A percentile compares a stretch with the other conserved stretches of the same genome.
Evolutionary conservation across 2,329 filamentous ascomycete genomes (phyloP).

Genomic region (Aspergillus sp.): DNA sequence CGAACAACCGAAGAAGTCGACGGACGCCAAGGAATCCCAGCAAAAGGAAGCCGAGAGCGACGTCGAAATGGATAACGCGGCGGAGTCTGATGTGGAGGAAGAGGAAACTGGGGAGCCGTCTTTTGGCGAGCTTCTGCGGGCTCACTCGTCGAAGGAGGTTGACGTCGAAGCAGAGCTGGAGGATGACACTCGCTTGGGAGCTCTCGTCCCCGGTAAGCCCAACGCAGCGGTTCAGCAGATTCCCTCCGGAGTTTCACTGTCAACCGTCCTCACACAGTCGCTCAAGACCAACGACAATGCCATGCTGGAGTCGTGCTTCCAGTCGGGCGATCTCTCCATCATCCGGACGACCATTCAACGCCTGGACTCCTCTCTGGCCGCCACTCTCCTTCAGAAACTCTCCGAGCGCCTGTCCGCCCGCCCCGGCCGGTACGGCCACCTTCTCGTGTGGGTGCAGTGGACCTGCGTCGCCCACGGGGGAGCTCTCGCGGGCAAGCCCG

Average conservation of each 20-base stretch:
- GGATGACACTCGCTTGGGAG: slow-evolving; percentile 41
- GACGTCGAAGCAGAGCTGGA: slow-evolving; percentile 63
- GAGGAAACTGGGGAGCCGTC: slow-evolving; percentile 60
- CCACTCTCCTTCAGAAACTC: slow-evolving; percentile 74
- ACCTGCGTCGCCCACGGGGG: slow-evolving; percentile 89
- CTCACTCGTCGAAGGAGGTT: slow-evolving; percentile 67
- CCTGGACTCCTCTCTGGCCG: slow-evolving; percentile 80
- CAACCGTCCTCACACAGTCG: slow-evolving; percentile 89
- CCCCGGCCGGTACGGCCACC: slow-evolving; percentile 82
- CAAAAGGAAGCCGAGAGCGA: slow-evolving; percentile 20
- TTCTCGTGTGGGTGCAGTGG: slow-evolving; percentile 97
- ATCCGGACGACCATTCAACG: slow-evolving; percentile 88
- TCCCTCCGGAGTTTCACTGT: slow-evolving; percentile 75
- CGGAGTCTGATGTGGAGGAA: slow-evolving; percentile 33
- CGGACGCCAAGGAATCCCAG: slow-evolving; percentile 16
- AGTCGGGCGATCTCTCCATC: slow-evolving; percentile 71
- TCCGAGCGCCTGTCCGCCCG: slow-evolving; percentile 82
- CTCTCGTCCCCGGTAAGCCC: slow-evolving; percentile 47
- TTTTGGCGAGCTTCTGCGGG: slow-evolving; percentile 81
- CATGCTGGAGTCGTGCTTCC: slow-evolving; percentile 89
- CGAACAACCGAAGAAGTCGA: slow-evolving; percentile 18
- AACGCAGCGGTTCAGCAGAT: slow-evolving; percentile 52
- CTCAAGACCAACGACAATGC: slow-evolving; percentile 87
- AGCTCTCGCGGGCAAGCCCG: slow-evolving; percentile 81
- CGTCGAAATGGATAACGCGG: slow-evolving; percentile 33